These are phyloP conservation scores for Cudoniella acicularis DNA, from an alignment of 495 filamentous ascomycete genomes.

Conservation along the genomic window DNA sequence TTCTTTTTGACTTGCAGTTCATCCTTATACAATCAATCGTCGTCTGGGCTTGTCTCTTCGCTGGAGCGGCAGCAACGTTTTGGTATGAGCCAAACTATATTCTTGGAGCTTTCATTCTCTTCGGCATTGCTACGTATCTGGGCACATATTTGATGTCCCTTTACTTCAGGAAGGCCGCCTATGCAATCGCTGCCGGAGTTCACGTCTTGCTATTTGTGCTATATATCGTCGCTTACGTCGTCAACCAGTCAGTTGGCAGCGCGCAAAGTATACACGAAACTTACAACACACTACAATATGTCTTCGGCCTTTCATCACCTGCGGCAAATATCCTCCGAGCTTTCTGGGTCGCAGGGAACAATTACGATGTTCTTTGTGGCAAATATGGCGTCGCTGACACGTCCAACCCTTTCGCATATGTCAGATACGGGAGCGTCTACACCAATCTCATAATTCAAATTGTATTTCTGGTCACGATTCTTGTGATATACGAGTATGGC, in stretches of 20 bases:
- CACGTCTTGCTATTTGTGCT: constrained; percentile 20
- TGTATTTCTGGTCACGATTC: constrained; percentile 13
- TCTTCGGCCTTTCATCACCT: constrained; percentile 18
- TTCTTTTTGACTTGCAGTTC: constrained; percentile 21
- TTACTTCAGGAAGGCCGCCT: constrained; percentile 21
- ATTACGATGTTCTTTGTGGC: constrained; percentile 21
- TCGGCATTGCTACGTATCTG: constrained; percentile 24
- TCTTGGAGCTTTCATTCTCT: constrained; percentile 18
- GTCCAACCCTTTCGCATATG: constrained; percentile 16
- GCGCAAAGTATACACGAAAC: constrained; percentile 1
- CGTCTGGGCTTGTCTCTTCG: constrained; percentile 19
- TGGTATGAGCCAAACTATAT: constrained; percentile 18
- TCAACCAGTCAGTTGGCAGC: constrained; percentile 14
- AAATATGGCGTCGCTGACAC: constrained; percentile 17
- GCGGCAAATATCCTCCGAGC: constrained; percentile 17
- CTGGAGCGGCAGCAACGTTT: constrained; percentile 6
- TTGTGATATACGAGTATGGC: constrained; percentile 21
- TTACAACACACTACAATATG: constrained; percentile 14
- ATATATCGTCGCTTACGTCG: constrained; percentile 18
- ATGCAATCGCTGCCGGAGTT: constrained; percentile 22
- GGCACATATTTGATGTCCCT: constrained; percentile 20
- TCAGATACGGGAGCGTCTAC: constrained; percentile 19
- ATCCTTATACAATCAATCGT: constrained; percentile 20
- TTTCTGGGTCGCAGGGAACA: constrained; percentile 16
- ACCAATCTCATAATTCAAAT: constrained; percentile 23